Conservation (phyloP, 345 rosid genomes). For the Hibiscus syriacus region DNA sequence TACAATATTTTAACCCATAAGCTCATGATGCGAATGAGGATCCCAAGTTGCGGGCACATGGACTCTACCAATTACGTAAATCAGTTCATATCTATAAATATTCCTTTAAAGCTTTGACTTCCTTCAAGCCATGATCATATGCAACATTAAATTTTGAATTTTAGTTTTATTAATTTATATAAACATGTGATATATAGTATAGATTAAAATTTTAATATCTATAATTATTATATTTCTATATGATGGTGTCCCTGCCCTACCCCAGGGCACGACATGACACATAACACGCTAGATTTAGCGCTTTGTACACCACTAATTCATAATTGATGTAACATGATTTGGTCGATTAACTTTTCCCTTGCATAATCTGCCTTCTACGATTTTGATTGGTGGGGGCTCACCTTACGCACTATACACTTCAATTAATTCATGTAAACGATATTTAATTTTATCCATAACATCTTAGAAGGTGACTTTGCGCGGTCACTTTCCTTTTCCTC, state of each 20-base stretch:
- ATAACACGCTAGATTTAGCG: background rate
- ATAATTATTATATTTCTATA: too few species aligned
- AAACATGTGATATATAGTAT: too few species aligned
- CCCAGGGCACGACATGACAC: background rate
- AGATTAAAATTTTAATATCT: too few species aligned
- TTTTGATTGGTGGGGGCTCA: background rate
- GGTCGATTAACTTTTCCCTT: background rate
- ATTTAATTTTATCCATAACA: background rate
- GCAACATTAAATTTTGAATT: background rate
- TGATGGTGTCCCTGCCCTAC: background rate
- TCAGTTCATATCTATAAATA: background rate
- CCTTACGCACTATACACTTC: background rate
- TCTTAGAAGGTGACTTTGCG: too few species aligned
- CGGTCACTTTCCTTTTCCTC: too few species aligned
- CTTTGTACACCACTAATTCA: conserved; percentile 1
- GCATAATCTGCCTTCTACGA: background rate
- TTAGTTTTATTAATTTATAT: background rate
- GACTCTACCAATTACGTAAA: conserved; percentile 5
- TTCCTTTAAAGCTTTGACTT: background rate
- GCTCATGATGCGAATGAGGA: background rate
- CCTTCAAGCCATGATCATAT: background rate
- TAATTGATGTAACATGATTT: background rate
- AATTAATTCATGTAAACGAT: background rate
- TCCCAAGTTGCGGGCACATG: conserved; percentile 9
- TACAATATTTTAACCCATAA: background rate